Percentiles rank a stretch among this genome's conserved stretches.
Conservation (phyloP, 2,329 filamentous ascomycete species). For the Trichothecium roseum region DNA sequence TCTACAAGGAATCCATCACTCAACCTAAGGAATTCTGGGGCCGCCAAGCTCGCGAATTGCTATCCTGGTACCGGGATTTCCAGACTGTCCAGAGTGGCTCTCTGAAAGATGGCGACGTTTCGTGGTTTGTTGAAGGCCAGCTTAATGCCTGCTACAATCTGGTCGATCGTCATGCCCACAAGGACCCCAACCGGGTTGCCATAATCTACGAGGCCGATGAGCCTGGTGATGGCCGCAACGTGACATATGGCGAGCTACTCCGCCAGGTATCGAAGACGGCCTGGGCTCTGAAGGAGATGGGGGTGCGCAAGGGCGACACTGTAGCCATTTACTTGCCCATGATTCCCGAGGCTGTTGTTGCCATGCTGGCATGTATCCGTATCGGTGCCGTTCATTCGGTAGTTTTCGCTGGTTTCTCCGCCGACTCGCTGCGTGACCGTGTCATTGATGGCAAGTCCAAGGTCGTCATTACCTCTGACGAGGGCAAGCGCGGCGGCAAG, state of each 20-base stretch:
- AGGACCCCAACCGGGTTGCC: conserved; percentile 83
- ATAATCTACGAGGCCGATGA: conserved; percentile 99
- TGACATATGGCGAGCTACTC: conserved; percentile 89
- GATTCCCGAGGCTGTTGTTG: conserved; percentile 91
- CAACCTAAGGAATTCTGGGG: conserved; percentile 88
- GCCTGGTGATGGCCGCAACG: conserved; percentile 70
- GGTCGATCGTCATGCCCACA: conserved; percentile 91
- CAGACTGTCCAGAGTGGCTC: conserved; percentile 75
- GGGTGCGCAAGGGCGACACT: conserved; percentile 93
- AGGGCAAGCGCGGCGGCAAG: conserved; percentile 97
- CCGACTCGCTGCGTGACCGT: conserved; percentile 89
- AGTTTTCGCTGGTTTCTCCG: conserved; percentile 94
- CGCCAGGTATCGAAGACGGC: conserved; percentile 83
- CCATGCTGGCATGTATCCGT: conserved; percentile 81
- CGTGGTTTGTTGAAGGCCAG: conserved; percentile 90
- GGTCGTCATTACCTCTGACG: conserved; percentile 93
- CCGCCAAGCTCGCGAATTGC: conserved; percentile 71
- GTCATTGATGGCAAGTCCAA: conserved; percentile 84
- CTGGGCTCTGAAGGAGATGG: conserved; percentile 86
- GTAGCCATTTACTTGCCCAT: conserved; percentile 97
- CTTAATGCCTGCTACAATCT: conserved; percentile 97
- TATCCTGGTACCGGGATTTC: conserved; percentile 88
- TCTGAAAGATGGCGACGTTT: conserved; percentile 69
- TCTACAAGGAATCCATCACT: conserved; percentile 79
- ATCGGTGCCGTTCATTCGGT: conserved; percentile 97